A percentile compares a stretch with the other conserved stretches of the same genome.
These are phyloP conservation scores for Lentinus brumalis DNA, from an alignment of 768 basidiomycete species.

Conservation along the genomic window DNA sequence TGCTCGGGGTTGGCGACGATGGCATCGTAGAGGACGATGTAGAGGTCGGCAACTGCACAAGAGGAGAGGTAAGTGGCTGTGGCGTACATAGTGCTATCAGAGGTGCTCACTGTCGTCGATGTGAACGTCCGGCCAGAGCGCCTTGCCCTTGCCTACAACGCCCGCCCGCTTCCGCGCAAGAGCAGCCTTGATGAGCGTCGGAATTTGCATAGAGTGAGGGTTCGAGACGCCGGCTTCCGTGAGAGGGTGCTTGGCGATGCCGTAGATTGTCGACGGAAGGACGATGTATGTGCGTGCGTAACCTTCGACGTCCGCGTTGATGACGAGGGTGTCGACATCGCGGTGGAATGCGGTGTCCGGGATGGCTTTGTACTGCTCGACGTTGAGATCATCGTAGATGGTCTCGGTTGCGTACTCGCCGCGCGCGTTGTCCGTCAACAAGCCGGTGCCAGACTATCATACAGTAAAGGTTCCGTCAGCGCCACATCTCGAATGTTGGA, in stretches of 20 bases:
- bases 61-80: neutral
- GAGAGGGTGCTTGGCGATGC: conserved; percentile 49
- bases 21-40: conserved; percentile 43
- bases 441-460: conserved; percentile 33
- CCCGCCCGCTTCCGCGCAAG: conserved; percentile 53
- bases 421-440: conserved; percentile 45
- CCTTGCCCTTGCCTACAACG: conserved; percentile 57
- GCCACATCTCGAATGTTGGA: neutral
- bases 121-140: conserved; percentile 62
- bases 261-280: conserved; percentile 61
- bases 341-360: conserved; percentile 50
- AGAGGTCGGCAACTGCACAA: conserved; percentile 45
- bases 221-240: conserved; percentile 56
- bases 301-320: conserved; percentile 51
- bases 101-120: conserved; percentile 50
- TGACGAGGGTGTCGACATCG: conserved; percentile 48
- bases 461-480: neutral
- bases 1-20: conserved; percentile 30
- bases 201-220: conserved; percentile 54
- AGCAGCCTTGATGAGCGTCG: conserved; percentile 44
- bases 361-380: conserved; percentile 47
- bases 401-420: conserved; percentile 42
- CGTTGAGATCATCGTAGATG: conserved; percentile 55
- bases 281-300: conserved; percentile 56
- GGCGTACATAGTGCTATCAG: neutral